Conservation (phyloP, 2,329 filamentous ascomycete genomes). For the Cyclaneusma minus region DNA sequence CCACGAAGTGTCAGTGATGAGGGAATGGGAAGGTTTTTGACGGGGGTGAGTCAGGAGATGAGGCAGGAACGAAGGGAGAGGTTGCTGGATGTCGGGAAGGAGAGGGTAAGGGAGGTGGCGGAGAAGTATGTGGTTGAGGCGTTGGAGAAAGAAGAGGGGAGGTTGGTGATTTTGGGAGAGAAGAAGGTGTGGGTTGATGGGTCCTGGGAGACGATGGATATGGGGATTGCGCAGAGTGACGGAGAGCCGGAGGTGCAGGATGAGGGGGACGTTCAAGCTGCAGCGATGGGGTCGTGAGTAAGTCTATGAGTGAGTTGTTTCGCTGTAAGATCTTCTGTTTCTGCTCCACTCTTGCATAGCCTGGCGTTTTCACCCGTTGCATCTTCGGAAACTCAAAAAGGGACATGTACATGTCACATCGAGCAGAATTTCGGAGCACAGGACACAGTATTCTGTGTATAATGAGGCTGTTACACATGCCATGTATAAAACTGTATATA, state of each 20-base stretch:
- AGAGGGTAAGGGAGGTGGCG: conserved; percentile 67
- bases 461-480: too few relatives aligned
- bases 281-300: conserved; percentile 12
- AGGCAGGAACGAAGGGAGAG: conserved; percentile 69
- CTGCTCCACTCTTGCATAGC: conserved; percentile 14
- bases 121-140: conserved; percentile 65
- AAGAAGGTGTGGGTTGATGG: conserved; percentile 65
- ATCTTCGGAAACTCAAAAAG: too few relatives aligned
- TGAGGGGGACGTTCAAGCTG: conserved; percentile 14
- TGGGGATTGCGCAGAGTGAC: conserved; percentile 43
- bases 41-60: conserved; percentile 78
- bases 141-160: conserved; percentile 41
- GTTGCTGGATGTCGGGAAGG: conserved; percentile 69
- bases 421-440: too few relatives aligned
- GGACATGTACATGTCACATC: too few relatives aligned
- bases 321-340: conserved; percentile 7
- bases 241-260: conserved; percentile 12
- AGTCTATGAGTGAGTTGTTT: conserved; percentile 6
- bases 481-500: too few relatives aligned
- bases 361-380: too few relatives aligned
- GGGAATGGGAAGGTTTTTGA: conserved; percentile 73
- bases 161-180: conserved; percentile 65
- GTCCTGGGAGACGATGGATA: conserved; percentile 60
- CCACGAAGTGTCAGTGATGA: conserved; percentile 77
- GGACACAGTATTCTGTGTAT: too few relatives aligned